These are phyloP conservation scores for Penicillium rolfsii DNA, from an alignment of 2,329 filamentous ascomycete species.

Conservation along the genomic window DNA sequence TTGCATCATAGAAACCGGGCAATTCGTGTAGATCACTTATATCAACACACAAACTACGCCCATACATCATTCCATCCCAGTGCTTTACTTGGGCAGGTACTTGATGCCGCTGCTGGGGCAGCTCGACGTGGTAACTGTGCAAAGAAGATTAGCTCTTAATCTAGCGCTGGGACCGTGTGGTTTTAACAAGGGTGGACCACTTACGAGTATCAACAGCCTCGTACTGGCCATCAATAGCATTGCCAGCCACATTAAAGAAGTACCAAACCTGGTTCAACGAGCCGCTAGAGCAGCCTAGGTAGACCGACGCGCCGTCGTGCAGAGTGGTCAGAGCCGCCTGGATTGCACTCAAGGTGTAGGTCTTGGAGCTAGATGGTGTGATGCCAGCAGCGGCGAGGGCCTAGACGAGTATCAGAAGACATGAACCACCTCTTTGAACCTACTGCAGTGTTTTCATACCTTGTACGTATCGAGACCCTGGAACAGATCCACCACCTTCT, in stretches of 20 bases:
- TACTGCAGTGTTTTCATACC: conserved; percentile 30
- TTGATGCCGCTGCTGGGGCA: conserved; percentile 67
- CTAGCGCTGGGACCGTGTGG: neutral
- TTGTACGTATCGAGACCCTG: conserved; percentile 59
- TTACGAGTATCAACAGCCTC: conserved; percentile 56
- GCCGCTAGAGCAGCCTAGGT: conserved; percentile 54
- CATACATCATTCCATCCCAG: neutral
- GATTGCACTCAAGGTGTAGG: conserved; percentile 57
- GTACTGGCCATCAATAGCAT: conserved; percentile 64
- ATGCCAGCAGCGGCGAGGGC: conserved; percentile 61
- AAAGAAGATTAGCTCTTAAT: neutral
- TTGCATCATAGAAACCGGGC: neutral
- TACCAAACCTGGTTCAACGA: conserved; percentile 61
- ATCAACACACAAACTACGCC: neutral
- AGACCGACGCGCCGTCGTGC: conserved; percentile 54
- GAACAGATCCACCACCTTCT: conserved; percentile 59
- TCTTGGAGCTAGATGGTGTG: conserved; percentile 52
- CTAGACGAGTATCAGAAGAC: conserved; percentile 22
- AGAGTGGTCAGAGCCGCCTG: conserved; percentile 54
- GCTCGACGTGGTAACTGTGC: conserved; percentile 50
- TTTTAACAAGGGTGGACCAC: conserved; percentile 16
- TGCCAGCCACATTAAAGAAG: conserved; percentile 56
- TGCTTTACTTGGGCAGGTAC: conserved; percentile 62
- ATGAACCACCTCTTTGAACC: neutral
- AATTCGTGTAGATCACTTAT: conserved; percentile 10